These are phyloP conservation scores for Sequoiadendron giganteum DNA, from an alignment of 75 land plant genomes.

Conservation along the genomic window DNA sequence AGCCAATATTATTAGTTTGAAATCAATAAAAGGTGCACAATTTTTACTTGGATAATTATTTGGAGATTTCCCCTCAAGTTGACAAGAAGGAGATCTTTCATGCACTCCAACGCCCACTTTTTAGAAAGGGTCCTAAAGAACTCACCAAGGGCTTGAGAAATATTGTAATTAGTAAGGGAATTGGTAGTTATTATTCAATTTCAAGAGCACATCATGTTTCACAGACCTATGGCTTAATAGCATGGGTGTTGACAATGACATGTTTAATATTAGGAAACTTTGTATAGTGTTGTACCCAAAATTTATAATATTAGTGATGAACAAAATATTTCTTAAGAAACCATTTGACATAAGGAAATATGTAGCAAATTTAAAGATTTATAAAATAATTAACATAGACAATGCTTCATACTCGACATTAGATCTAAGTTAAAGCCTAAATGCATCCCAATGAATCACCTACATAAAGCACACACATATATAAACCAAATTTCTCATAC, in stretches of 20 bases:
- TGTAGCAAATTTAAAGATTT: not conserved
- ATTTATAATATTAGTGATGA: no score
- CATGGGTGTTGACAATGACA: constrained; percentile 97
- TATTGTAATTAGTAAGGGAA: no score
- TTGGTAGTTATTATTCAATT: no score
- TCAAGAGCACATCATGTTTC: no score
- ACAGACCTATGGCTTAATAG: not conserved
- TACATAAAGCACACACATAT: constrained; percentile 86
- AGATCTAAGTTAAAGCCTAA: not conserved
- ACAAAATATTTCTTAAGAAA: not conserved
- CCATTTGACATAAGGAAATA: not conserved
- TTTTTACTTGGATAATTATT: no score
- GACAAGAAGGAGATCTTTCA: no score
- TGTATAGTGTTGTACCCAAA: constrained; percentile 71
- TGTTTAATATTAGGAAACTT: constrained; percentile 92
- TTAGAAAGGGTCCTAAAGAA: no score
- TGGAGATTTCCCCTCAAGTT: no score
- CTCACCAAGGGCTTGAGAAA: no score
- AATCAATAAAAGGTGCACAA: no score
- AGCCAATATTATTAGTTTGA: not conserved
- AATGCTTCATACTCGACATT: not conserved
- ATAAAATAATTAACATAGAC: not conserved
- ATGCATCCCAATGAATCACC: not conserved
- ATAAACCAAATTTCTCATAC: constrained; percentile 94
- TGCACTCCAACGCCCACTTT: no score